These are phyloP conservation scores for Odonthalia washingtoniensis DNA, from an alignment of 31 red algal species.

Conservation along the genomic window DNA sequence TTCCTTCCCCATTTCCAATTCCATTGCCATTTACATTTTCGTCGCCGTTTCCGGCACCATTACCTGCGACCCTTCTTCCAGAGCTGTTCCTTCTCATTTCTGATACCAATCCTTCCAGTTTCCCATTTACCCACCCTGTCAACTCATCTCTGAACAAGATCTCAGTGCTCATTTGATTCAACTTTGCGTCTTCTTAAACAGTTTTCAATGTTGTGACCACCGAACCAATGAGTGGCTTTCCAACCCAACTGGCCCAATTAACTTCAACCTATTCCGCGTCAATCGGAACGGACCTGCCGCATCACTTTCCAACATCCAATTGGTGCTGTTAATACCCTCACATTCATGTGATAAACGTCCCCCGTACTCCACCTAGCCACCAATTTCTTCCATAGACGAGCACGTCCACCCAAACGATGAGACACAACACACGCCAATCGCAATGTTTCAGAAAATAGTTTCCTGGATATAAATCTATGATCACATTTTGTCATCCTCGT, in stretches of 20 bases:
- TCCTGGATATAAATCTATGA: conserved; percentile 66
- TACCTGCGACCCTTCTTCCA: not conserved
- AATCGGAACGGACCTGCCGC: conserved; percentile 97
- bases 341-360: conserved; percentile 59
- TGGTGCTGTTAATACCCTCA: conserved; percentile 67
- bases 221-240: conserved; percentile 67
- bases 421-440: conserved; percentile 64
- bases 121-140: conserved; percentile 38
- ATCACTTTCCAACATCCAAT: conserved; percentile 84
- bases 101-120: not conserved
- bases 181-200: conserved; percentile 44
- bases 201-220: conserved; percentile 69
- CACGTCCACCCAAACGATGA: conserved; percentile 78
- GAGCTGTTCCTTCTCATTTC: conserved; percentile 15
- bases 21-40: not conserved
- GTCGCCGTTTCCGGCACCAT: not conserved
- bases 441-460: conserved; percentile 82
- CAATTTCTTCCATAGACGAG: conserved; percentile 80
- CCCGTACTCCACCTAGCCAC: conserved; percentile 78
- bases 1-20: too few species aligned
- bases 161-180: conserved; percentile 59
- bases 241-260: conserved; percentile 67
- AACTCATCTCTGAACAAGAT: conserved; percentile 79
- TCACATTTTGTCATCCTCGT: conserved; percentile 49
- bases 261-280: conserved; percentile 82